These are phyloP conservation scores for Thelephora ganbajun DNA, from an alignment of 768 basidiomycete species.

Conservation along the genomic window DNA sequence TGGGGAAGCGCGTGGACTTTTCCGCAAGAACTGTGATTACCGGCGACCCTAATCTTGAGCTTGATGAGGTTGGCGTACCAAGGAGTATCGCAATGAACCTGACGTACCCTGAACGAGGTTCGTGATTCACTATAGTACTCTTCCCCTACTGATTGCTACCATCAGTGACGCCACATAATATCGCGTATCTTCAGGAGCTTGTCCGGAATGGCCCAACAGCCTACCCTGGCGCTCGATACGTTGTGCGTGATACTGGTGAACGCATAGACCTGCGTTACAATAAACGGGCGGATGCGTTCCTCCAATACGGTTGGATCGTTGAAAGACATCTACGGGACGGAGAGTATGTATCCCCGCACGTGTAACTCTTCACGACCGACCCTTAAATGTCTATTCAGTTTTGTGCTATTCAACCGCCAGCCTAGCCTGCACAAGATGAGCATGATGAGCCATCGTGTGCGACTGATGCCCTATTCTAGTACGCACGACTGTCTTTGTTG, in stretches of 20 bases:
- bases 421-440: slow-evolving; percentile 99
- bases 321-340: slow-evolving; percentile 96
- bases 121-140: slow-evolving; percentile 9
- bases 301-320: slow-evolving; percentile 98
- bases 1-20: slow-evolving; percentile 99
- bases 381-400: slow-evolving; percentile 29
- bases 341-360: slow-evolving; percentile 54
- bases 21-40: slow-evolving; percentile 99
- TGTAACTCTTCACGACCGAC: neutral
- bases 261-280: slow-evolving; percentile 95
- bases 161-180: slow-evolving; percentile 93
- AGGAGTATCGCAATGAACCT: slow-evolving; percentile 92
- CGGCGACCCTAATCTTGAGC: slow-evolving; percentile 90
- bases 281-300: slow-evolving; percentile 85
- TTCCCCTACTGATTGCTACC: neutral
- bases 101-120: slow-evolving; percentile 94
- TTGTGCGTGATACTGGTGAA: slow-evolving; percentile 94
- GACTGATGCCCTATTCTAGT: slow-evolving; percentile 97
- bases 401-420: slow-evolving; percentile 93
- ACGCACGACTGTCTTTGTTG: slow-evolving; percentile 16
- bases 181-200: slow-evolving; percentile 83
- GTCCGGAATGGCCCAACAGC: slow-evolving; percentile 90
- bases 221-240: slow-evolving; percentile 94
- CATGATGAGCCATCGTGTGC: slow-evolving; percentile 99
- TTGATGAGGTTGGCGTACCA: slow-evolving; percentile 97